Evolutionary conservation across 2,329 filamentous ascomycete genomes (phyloP).

Genomic region (Penicillium frequentans): DNA sequence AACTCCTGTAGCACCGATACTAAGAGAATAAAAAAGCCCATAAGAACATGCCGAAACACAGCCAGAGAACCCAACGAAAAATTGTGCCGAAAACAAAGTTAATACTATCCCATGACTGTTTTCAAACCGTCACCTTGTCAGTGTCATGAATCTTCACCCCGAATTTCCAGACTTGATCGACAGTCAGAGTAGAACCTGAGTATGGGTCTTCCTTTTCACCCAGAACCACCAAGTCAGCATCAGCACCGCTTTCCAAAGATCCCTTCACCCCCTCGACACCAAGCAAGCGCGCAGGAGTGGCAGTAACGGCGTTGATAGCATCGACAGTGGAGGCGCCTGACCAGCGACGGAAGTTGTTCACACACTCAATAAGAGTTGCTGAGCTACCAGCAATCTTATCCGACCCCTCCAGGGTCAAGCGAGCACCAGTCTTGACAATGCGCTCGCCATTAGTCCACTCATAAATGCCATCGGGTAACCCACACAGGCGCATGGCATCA

Average conservation of each 20-base stretch:
- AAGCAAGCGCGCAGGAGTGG: conserved; percentile 40
- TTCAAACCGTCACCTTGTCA: conserved; percentile 22
- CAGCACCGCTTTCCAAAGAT: conserved; percentile 38
- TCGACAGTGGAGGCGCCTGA: conserved; percentile 39
- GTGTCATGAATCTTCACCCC: conserved; percentile 42
- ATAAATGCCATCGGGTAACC: conserved; percentile 79
- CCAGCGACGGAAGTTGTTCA: conserved; percentile 47
- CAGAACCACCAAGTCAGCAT: conserved; percentile 44
- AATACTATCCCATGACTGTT: background rate
- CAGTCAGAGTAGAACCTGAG: conserved; percentile 33
- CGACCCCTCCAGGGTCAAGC: conserved; percentile 74
- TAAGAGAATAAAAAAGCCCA: background rate
- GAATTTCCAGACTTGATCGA: conserved; percentile 47
- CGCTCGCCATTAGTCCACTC: conserved; percentile 76
- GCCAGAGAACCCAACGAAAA: background rate
- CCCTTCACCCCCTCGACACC: conserved; percentile 42
- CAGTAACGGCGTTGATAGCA: conserved; percentile 42
- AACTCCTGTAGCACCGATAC: conserved; percentile 1
- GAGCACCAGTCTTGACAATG: conserved; percentile 62
- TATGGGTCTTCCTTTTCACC: conserved; percentile 34
- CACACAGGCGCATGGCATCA: conserved; percentile 86
- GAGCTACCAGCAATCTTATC: conserved; percentile 73
- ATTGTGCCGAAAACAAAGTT: background rate
- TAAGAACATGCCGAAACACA: background rate
- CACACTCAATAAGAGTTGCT: conserved; percentile 45